Percentiles rank a stretch among this genome's conserved stretches.
These are phyloP conservation scores for Zanthoxylum bungeanum DNA, from an alignment of 345 rosid genomes.

Conservation along the genomic window DNA sequence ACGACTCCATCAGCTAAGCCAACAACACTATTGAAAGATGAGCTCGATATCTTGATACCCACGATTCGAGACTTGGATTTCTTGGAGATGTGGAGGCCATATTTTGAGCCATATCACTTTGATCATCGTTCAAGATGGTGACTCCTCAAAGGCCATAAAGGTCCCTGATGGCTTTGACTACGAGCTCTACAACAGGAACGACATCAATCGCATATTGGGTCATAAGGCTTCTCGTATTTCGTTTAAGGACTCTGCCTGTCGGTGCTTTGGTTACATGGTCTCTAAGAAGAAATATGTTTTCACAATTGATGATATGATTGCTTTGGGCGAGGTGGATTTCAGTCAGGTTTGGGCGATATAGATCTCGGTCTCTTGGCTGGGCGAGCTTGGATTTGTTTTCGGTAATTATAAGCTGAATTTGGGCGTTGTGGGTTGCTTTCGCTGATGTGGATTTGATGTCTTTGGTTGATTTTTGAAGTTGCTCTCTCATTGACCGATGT, in stretches of 20 bases:
- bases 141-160: constrained; percentile 23
- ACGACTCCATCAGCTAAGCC: no score
- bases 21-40: constrained; percentile 33
- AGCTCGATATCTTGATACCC: constrained; percentile 32
- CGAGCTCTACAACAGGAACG: constrained; percentile 33
- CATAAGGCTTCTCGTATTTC: constrained; percentile 32
- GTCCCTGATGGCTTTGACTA: constrained; percentile 38
- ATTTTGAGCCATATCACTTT: constrained; percentile 36
- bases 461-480: no score
- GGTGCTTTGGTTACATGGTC: constrained; percentile 57
- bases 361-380: no score
- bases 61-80: constrained; percentile 30
- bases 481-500: no score
- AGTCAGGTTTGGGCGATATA: no score
- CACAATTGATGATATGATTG: no score
- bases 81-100: constrained; percentile 39
- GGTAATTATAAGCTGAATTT: no score
- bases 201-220: constrained; percentile 27
- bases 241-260: constrained; percentile 40
- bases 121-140: constrained; percentile 35
- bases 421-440: no score
- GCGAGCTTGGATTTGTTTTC: no score
- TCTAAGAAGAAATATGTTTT: constrained; percentile 57
- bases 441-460: no score
- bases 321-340: no score